phyloP scores from a whole-genome alignment of 306 rosid species.

The Prunus mongolica region DNA sequence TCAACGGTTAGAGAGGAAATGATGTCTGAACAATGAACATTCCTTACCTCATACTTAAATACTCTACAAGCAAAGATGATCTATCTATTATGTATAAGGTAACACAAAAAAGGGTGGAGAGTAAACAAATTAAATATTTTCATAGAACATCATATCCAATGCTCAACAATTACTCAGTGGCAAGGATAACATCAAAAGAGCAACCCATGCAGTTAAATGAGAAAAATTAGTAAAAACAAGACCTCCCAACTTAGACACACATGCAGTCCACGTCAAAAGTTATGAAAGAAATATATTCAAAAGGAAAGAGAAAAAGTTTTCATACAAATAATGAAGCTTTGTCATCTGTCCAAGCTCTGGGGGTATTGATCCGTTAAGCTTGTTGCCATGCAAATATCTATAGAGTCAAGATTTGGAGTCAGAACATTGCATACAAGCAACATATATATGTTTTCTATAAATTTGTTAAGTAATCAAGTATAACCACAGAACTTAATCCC shows the following conservation, averaged over 20 bases:
- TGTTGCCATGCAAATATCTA: conserved; percentile 96
- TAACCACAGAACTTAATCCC: background rate
- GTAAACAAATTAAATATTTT: too few species aligned
- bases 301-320: conserved; percentile 6
- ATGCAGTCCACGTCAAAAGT: too few species aligned
- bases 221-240: too few species aligned
- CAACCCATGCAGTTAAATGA: background rate
- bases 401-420: conserved; percentile 10
- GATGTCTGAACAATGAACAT: background rate
- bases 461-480: background rate
- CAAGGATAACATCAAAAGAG: background rate
- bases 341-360: conserved; percentile 93
- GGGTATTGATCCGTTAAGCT: conserved; percentile 79
- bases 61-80: background rate
- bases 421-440: background rate
- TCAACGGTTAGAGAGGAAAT: background rate
- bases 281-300: background rate
- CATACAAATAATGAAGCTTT: conserved; percentile 94
- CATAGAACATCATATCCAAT: background rate
- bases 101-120: too few species aligned
- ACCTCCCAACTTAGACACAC: too few species aligned
- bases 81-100: too few species aligned
- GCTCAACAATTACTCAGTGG: background rate
- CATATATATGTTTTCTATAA: background rate
- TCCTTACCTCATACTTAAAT: background rate